Percentiles rank a stretch among this genome's conserved stretches.
Evolutionary conservation across 2,329 filamentous ascomycete genomes (phyloP).

Genomic region (Lasiodiplodia gonubiensis): DNA sequence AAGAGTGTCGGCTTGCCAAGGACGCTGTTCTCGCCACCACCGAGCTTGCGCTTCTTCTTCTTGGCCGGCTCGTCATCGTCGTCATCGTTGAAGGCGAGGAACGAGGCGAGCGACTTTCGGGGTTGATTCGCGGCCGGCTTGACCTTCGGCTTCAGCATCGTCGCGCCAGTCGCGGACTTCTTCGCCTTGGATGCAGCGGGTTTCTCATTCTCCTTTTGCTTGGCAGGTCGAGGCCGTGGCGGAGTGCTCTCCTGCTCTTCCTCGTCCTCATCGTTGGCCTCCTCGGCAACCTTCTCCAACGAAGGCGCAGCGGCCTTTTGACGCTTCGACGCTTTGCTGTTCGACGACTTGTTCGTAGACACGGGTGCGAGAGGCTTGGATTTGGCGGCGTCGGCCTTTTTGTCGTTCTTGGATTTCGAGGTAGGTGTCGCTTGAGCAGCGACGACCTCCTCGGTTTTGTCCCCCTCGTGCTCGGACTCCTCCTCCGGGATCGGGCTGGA

Average conservation of each 20-base stretch:
- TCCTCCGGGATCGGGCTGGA: constrained; percentile 47
- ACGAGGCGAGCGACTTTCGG: constrained; percentile 57
- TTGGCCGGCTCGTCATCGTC: constrained; percentile 49
- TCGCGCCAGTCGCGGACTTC: constrained; percentile 41
- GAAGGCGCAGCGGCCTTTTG: constrained; percentile 46
- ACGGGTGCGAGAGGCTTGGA: constrained; percentile 52
- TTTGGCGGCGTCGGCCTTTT: constrained; percentile 40
- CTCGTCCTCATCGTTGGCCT: constrained; percentile 46
- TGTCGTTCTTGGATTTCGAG: constrained; percentile 37
- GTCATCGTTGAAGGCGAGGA: constrained; percentile 47
- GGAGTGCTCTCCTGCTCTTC: constrained; percentile 47
- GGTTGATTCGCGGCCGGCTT: constrained; percentile 41
- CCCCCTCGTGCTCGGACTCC: constrained; percentile 36
- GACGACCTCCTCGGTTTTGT: constrained; percentile 36
- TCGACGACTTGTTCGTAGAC: constrained; percentile 52
- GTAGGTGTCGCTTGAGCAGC: constrained; percentile 41
- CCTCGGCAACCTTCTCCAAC: constrained; percentile 53
- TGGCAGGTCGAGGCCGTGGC: constrained; percentile 35
- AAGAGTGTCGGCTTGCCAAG: constrained; percentile 63
- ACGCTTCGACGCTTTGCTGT: constrained; percentile 45
- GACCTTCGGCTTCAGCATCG: constrained; percentile 40
- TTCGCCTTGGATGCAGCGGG: constrained; percentile 31
- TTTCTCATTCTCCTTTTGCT: constrained; percentile 37
- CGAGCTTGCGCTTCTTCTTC: constrained; percentile 76
- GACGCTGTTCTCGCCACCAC: constrained; percentile 58